These are phyloP conservation scores for Pachysolen tannophilus DNA, from an alignment of 805 yeast species.

Conservation along the genomic window DNA sequence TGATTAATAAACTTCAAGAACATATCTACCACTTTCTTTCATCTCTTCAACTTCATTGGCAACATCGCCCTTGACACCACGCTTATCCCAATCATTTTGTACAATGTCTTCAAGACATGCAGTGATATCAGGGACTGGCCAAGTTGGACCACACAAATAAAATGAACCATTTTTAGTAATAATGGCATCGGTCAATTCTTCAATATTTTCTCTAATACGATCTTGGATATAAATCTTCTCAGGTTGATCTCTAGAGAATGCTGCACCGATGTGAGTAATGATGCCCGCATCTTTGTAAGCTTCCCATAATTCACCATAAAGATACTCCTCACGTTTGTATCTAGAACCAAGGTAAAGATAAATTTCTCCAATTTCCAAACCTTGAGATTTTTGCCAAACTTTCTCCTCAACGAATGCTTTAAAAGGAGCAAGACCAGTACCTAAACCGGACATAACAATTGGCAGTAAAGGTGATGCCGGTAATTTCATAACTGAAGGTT, in stretches of 20 bases:
- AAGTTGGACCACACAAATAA: conserved; percentile 97
- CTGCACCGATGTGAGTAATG: conserved; percentile 93
- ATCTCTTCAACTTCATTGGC: conserved; percentile 81
- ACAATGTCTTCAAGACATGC: conserved; percentile 82
- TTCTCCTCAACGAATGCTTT: conserved; percentile 96
- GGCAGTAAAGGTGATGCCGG: conserved; percentile 87
- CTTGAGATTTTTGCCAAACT: conserved; percentile 87
- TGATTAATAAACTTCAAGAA: conserved; percentile 79
- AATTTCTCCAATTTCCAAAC: conserved; percentile 81
- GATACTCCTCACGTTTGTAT: conserved; percentile 90
- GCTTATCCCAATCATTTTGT: conserved; percentile 56
- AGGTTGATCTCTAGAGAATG: conserved; percentile 95
- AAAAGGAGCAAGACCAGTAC: conserved; percentile 97
- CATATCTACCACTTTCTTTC: conserved; percentile 88
- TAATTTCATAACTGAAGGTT: conserved; percentile 94
- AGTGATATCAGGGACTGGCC: conserved; percentile 98
- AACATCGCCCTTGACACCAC: conserved; percentile 63
- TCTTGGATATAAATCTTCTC: conserved; percentile 94
- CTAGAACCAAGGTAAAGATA: conserved; percentile 89
- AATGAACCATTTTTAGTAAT: conserved; percentile 76
- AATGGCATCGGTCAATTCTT: conserved; percentile 71
- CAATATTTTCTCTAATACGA: conserved; percentile 71
- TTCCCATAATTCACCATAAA: conserved; percentile 97
- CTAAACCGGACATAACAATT: conserved; percentile 92
- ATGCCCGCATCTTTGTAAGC: conserved; percentile 89